Evolutionary conservation across 129 eudicot species (phyloP).

Genomic region (Pittosporum tobira): DNA sequence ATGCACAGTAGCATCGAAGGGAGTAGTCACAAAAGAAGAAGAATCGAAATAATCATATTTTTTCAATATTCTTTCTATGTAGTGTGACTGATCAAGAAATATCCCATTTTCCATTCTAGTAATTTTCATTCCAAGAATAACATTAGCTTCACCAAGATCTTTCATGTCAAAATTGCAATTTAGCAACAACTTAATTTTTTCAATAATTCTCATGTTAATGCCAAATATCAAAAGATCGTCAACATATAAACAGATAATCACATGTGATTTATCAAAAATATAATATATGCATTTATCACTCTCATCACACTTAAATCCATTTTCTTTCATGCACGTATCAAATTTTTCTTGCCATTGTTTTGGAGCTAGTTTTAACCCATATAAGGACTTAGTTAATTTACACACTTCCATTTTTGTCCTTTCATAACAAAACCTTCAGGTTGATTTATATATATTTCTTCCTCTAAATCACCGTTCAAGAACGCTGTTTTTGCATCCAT

Average conservation of each 20-base stretch:
- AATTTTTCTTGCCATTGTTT: conserved; percentile 2
- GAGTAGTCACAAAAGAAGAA: not conserved
- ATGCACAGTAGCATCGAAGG: not conserved
- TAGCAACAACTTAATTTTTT: not conserved
- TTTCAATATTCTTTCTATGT: not conserved
- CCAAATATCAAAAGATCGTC: not conserved
- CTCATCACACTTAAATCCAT: not conserved
- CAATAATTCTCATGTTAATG: not conserved
- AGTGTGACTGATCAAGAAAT: conserved; percentile 9
- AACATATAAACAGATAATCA: not conserved
- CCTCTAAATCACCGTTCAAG: not conserved
- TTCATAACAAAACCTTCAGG: not conserved
- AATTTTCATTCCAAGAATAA: not conserved
- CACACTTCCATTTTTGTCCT: not conserved
- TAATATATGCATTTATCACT: not conserved
- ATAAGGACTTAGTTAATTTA: not conserved
- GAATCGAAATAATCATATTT: conserved; percentile 2
- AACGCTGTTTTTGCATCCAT: conserved; percentile 3
- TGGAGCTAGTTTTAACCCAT: not conserved
- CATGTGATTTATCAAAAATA: not conserved
- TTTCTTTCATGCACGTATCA: not conserved
- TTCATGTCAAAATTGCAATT: not conserved
- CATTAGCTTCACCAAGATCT: not conserved
- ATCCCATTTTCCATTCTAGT: not conserved
- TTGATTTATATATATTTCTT: too few species aligned